These are phyloP conservation scores for Suillus bovinus DNA, from an alignment of 768 basidiomycete genomes.

Conservation along the genomic window DNA sequence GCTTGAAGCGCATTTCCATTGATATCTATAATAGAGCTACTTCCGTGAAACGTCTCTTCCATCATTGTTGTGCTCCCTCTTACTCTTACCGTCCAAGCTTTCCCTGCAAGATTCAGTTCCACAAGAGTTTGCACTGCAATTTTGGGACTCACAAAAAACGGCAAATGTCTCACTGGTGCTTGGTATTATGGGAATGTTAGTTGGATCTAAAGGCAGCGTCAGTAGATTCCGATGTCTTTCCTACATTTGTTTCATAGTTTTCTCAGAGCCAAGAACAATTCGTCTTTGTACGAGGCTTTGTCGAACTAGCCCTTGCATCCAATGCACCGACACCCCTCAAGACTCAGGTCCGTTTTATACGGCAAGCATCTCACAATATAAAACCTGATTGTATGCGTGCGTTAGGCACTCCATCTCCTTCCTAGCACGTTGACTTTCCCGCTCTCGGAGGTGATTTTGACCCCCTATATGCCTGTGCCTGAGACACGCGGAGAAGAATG, in stretches of 20 bases:
- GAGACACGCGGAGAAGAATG: constrained; percentile 90
- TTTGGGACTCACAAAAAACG: constrained; percentile 94
- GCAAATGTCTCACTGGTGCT: constrained; percentile 78
- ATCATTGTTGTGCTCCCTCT: constrained; percentile 62
- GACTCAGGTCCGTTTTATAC: constrained; percentile 59
- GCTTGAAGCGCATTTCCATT: constrained; percentile 12
- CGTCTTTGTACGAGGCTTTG: constrained; percentile 70
- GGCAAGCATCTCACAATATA: constrained; percentile 5
- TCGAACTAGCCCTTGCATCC: constrained; percentile 90
- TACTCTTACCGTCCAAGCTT: constrained; percentile 69
- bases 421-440: constrained; percentile 56
- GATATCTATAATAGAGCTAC: constrained; percentile 68
- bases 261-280: constrained; percentile 55
- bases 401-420: constrained; percentile 59
- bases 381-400: constrained; percentile 28
- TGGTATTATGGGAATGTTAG: constrained; percentile 82
- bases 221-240: constrained; percentile 28
- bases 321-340: constrained; percentile 90
- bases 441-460: constrained; percentile 65
- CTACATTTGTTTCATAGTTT: constrained; percentile 4
- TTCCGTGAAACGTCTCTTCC: constrained; percentile 87
- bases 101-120: constrained; percentile 60
- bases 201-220: constrained; percentile 71
- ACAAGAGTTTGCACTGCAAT: constrained; percentile 92
- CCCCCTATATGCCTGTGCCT: constrained; percentile 75